phyloP scores from a whole-genome alignment of 2,329 filamentous ascomycete genomes.

The Botrytis porri region DNA sequence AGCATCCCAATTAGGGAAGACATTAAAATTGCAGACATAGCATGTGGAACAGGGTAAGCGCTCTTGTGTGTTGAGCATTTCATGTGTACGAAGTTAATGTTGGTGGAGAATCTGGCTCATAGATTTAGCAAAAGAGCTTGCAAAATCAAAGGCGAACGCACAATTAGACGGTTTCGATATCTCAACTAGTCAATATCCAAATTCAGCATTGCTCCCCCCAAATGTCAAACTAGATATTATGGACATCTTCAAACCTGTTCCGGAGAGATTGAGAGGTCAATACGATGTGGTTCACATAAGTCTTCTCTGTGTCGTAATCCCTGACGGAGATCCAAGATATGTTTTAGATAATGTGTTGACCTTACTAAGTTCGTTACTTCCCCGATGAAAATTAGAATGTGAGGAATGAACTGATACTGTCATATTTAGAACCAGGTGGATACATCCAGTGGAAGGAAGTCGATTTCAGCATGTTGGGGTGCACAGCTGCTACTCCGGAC shows the following conservation, averaged over 20 bases:
- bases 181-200: constrained; percentile 2
- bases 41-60: constrained; percentile 15
- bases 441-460: constrained; percentile 17
- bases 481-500: neutral
- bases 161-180: constrained; percentile 14
- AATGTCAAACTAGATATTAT: constrained; percentile 12
- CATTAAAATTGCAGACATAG: constrained; percentile 14
- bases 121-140: constrained; percentile 15
- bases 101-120: constrained; percentile 12
- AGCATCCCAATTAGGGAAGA: neutral
- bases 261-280: neutral
- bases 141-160: neutral
- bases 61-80: neutral
- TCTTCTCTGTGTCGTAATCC: constrained; percentile 10
- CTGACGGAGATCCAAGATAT: neutral
- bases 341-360: constrained; percentile 10
- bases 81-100: neutral
- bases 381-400: too few species aligned
- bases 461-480: neutral
- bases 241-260: neutral
- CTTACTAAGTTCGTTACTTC: neutral
- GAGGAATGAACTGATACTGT: neutral
- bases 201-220: neutral
- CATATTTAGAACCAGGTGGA: constrained; percentile 9
- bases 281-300: constrained; percentile 16